phyloP scores from a whole-genome alignment of 805 yeast species.

The Dipodascopsis tothii region DNA sequence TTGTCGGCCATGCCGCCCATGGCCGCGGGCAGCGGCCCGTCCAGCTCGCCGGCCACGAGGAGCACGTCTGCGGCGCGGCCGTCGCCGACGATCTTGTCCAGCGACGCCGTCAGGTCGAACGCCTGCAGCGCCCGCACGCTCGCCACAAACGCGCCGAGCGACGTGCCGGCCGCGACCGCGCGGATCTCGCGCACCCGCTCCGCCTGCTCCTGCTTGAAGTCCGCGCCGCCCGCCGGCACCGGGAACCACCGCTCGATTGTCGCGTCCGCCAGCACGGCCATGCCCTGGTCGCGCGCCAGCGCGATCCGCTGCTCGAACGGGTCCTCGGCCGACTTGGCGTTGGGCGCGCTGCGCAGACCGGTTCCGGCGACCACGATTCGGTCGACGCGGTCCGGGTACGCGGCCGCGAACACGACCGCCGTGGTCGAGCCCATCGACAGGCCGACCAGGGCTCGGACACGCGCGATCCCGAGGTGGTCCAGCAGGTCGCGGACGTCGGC shows the following conservation, averaged over 20 bases:
- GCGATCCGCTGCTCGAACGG: constrained; percentile 13
- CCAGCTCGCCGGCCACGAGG: constrained; percentile 15
- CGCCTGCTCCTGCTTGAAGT: constrained; percentile 7
- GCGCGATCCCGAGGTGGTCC: constrained; percentile 16
- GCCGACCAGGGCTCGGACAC: constrained; percentile 16
- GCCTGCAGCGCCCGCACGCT: constrained; percentile 18
- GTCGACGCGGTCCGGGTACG: constrained; percentile 11
- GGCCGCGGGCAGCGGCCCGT: constrained; percentile 12
- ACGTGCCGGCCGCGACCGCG: constrained; percentile 9
- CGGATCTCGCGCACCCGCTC: constrained; percentile 8
- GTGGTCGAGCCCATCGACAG: constrained; percentile 23
- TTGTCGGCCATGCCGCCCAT: constrained; percentile 8
- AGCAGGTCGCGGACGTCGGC: constrained; percentile 14
- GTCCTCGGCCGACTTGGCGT: constrained; percentile 5
- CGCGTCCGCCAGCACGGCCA: constrained; percentile 13
- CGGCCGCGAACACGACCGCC: constrained; percentile 9
- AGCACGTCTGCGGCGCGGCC: constrained; percentile 9
- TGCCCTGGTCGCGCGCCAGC: constrained; percentile 14
- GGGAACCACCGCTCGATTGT: constrained; percentile 21
- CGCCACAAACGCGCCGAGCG: constrained; percentile 14
- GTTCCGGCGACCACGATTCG: constrained; percentile 16
- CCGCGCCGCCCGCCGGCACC: constrained; percentile 11
- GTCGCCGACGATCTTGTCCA: constrained; percentile 9
- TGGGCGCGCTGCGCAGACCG: constrained; percentile 4
- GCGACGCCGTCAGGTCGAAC: constrained; percentile 13